These are phyloP conservation scores for Paracorniculantispora psalliotae DNA, from an alignment of 2,329 filamentous ascomycete genomes.

Conservation along the genomic window DNA sequence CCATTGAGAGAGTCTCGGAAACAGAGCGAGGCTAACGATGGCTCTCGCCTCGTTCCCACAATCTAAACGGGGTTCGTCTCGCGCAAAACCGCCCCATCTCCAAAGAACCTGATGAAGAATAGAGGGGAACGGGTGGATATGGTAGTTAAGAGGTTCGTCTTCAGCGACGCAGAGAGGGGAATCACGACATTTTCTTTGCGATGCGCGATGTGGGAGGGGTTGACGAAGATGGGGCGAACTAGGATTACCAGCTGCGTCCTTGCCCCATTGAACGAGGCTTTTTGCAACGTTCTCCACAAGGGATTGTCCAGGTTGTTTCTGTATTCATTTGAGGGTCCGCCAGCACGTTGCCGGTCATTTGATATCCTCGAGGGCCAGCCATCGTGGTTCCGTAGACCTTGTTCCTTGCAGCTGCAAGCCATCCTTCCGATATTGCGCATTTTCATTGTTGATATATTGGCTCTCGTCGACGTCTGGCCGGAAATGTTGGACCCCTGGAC, in stretches of 20 bases:
- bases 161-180: neutral
- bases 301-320: neutral
- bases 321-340: neutral
- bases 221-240: neutral
- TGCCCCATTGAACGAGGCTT: neutral
- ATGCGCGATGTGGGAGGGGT: conserved; percentile 2
- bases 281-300: neutral
- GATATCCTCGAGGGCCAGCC: neutral
- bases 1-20: neutral
- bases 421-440: conserved; percentile 3
- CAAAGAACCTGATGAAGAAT: neutral
- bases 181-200: conserved; percentile 6
- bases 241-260: neutral
- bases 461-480: neutral
- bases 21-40: neutral
- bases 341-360: neutral
- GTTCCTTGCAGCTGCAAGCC: conserved; percentile 10
- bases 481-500: neutral
- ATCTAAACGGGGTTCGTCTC: neutral
- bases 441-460: neutral
- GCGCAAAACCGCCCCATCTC: neutral
- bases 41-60: neutral
- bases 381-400: neutral
- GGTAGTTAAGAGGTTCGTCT: neutral
- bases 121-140: too few relatives aligned